Evolutionary conservation across 148 eudicot genomes (phyloP).

Genomic region (Fagopyrum homotropicum): DNA sequence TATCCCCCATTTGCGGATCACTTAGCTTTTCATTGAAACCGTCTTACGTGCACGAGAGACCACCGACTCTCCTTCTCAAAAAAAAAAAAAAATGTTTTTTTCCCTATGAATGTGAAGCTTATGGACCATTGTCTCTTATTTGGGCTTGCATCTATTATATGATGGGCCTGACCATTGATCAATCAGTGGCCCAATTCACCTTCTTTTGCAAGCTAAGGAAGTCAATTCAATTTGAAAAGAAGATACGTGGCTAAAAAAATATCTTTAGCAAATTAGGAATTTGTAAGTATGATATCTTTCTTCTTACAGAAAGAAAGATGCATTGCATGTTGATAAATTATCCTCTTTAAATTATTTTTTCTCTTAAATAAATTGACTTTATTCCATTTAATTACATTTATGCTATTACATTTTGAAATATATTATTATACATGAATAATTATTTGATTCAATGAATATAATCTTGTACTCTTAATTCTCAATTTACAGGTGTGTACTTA

Average conservation of each 20-base stretch:
- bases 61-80: no score
- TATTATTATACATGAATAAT: background rate
- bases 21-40: no score
- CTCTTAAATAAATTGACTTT: no score
- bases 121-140: background rate
- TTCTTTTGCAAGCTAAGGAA: no score
- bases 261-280: background rate
- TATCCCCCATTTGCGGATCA: no score
- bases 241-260: no score
- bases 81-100: no score
- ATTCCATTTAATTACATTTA: no score
- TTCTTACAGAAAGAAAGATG: background rate
- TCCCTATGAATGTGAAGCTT: background rate
- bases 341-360: no score
- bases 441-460: background rate
- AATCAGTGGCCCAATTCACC: background rate
- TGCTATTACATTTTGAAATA: background rate
- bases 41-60: no score
- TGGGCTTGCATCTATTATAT: background rate
- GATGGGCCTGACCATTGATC: background rate
- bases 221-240: no score
- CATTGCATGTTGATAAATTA: background rate
- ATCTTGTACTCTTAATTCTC: background rate
- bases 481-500: background rate
- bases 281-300: background rate